Evolutionary conservation across 306 rosid species (phyloP), one percentile per base, ranked within the genome.

Genomic region (Cyclanthera cordifolia): DNA sequence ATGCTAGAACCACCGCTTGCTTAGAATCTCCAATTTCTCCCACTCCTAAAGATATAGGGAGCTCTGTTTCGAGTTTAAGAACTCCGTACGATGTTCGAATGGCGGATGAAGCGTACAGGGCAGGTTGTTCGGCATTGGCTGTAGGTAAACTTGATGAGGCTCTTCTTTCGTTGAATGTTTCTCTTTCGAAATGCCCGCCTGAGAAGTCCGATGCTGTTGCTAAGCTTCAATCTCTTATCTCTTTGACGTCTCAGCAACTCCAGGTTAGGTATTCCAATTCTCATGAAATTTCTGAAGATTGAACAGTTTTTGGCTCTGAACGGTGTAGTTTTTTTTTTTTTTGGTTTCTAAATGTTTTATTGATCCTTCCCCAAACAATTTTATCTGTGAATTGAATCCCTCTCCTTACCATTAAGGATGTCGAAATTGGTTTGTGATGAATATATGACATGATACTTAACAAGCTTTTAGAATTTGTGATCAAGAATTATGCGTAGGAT

Each of bases 101-200:
- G 71, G 96, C 96, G 2, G 98, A 92, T 34, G 91, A 84, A 54
- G 90, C 96, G 4, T 92, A 85, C 58, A 89, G 80, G 72, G 89
- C 87, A 12, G 95, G 97, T 3, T 92, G 97, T 73, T 86, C 86
- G 6, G 92, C 95, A 47, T 79, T 89, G 77, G 86, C 95, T 25
- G 82, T 81, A 0, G 97, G 95, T 10, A 84, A 89, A 57, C 81
- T 86, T 4, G 90, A 87, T 0, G 94, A 87, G 67, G 96, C 96
- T 68, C 83, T 85, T 53, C 74, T 71, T 14, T 87, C 82, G 11
- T 75, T 87, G 73, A 89, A 83, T 27, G 52, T 80, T 19, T 82
- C 98, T 25, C 85, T 92, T 12, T 81, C 89, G 4, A 84, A 76
- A 73, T 89, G 95, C 67, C 94, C 93, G 0, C 91, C 98, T 7